Percentiles rank a stretch among this genome's conserved stretches.
These are phyloP conservation scores for Rosa lucieae DNA, from an alignment of 306 rosid genomes.

Conservation along the genomic window DNA sequence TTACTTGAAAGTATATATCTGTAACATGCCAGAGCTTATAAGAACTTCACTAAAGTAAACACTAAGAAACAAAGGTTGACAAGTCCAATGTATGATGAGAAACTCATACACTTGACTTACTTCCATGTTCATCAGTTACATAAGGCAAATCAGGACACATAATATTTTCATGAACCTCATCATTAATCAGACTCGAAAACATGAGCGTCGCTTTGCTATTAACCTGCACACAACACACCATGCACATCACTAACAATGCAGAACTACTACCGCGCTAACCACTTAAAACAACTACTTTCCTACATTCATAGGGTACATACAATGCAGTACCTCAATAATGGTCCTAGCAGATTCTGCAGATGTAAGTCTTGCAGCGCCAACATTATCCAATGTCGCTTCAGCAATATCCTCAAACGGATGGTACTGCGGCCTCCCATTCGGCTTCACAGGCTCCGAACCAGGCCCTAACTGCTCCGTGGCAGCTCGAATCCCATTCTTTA, in stretches of 20 bases:
- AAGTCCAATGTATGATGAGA: conserved; percentile 25
- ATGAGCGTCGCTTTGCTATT: conserved; percentile 90
- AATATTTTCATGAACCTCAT: conserved; percentile 75
- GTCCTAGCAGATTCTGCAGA: conserved; percentile 86
- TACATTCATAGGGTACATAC: background rate
- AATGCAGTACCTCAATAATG: conserved; percentile 69
- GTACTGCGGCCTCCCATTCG: conserved; percentile 64
- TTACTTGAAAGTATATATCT: conserved; percentile 91
- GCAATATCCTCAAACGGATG: conserved; percentile 89
- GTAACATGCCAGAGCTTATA: conserved; percentile 32
- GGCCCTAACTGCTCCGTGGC: conserved; percentile 60
- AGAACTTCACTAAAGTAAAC: conserved; percentile 27
- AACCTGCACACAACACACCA: conserved; percentile 55
- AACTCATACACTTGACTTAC: conserved; percentile 56
- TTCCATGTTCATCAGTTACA: conserved; percentile 91
- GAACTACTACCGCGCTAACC: background rate
- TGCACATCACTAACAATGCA: conserved; percentile 38
- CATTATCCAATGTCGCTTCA: conserved; percentile 41
- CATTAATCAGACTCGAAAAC: conserved; percentile 63
- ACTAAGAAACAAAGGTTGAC: conserved; percentile 20
- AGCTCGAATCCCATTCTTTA: conserved; percentile 63
- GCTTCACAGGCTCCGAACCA: conserved; percentile 64
- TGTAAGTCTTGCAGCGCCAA: conserved; percentile 65
- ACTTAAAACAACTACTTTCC: too few relatives aligned
- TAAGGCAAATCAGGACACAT: conserved; percentile 95